A percentile compares a stretch with the other conserved stretches of the same genome.
phyloP scores from a whole-genome alignment of 331 rosid genomes.

The Stylosanthes scabra region DNA sequence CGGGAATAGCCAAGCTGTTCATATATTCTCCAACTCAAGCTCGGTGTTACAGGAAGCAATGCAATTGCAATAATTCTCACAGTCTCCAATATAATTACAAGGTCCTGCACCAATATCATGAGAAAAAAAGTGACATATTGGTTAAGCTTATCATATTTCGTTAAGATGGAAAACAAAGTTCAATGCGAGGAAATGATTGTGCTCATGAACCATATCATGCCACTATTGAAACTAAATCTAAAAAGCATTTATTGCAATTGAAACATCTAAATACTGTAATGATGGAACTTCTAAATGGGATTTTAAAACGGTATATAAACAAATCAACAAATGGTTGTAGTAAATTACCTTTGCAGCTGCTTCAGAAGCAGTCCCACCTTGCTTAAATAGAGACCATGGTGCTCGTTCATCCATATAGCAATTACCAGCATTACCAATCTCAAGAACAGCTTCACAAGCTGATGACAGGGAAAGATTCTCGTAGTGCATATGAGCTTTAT shows the following conservation, averaged over 20 bases:
- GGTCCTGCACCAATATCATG: constrained; percentile 72
- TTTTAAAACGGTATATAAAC: constrained; percentile 14
- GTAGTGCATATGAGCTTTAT: constrained; percentile 67
- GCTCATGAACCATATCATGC: constrained; percentile 14
- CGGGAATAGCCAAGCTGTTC: constrained; percentile 83
- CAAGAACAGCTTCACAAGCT: constrained; percentile 92
- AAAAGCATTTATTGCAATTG: constrained; percentile 2
- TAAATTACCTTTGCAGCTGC: constrained; percentile 82
- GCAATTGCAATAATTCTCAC: constrained; percentile 85
- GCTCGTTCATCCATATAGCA: constrained; percentile 85
- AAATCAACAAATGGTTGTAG: constrained; percentile 2
- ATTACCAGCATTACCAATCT: constrained; percentile 90
- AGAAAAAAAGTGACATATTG: not conserved
- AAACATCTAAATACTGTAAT: constrained; percentile 7
- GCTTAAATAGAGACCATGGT: constrained; percentile 96
- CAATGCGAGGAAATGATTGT: not conserved
- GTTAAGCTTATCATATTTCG: constrained; percentile 9
- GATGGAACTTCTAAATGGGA: constrained; percentile 1
- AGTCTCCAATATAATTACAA: constrained; percentile 86
- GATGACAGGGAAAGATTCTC: constrained; percentile 78
- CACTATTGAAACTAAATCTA: constrained; percentile 8
- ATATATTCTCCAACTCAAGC: constrained; percentile 88
- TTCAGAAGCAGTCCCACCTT: constrained; percentile 79
- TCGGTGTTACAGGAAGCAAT: constrained; percentile 77
- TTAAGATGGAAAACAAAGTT: not conserved